A percentile compares a stretch with the other conserved stretches of the same genome.
These are phyloP conservation scores for Diutina pseudorugosa DNA, from an alignment of 1,139 yeast species.

Conservation along the genomic window DNA sequence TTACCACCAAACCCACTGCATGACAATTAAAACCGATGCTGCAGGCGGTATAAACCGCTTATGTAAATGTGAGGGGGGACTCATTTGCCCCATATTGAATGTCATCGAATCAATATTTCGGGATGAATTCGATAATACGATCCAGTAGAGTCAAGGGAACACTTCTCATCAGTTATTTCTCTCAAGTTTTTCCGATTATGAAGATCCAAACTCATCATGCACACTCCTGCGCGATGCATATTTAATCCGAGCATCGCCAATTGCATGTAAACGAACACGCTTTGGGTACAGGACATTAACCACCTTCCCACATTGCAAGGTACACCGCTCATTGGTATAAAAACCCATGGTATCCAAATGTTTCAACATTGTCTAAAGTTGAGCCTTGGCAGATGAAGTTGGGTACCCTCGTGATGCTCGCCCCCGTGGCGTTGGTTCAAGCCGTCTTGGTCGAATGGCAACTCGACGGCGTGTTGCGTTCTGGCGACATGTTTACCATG, in stretches of 20 bases:
- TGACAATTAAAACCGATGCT: neutral
- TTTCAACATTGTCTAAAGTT: neutral
- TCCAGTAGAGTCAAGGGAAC: too few species aligned
- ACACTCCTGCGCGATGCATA: neutral
- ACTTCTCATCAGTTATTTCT: too few species aligned
- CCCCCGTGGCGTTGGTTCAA: neutral
- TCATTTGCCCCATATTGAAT: neutral
- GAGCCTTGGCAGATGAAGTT: neutral
- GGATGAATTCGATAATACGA: too few species aligned
- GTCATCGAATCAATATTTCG: too few species aligned
- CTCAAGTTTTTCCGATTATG: too few species aligned
- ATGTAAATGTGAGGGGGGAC: neutral
- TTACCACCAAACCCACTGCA: neutral
- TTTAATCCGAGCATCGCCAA: neutral
- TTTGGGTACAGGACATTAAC: neutral
- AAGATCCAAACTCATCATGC: neutral
- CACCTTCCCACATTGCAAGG: neutral
- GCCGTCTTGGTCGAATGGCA: neutral
- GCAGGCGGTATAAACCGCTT: neutral
- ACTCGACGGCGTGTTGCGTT: neutral
- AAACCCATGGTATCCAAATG: neutral
- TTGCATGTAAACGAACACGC: neutral
- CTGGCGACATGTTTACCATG: neutral
- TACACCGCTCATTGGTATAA: neutral
- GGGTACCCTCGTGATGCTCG: neutral